Evolutionary conservation across 1,139 yeast genomes (phyloP).

Genomic region (Blastobotrys petasosporus): DNA sequence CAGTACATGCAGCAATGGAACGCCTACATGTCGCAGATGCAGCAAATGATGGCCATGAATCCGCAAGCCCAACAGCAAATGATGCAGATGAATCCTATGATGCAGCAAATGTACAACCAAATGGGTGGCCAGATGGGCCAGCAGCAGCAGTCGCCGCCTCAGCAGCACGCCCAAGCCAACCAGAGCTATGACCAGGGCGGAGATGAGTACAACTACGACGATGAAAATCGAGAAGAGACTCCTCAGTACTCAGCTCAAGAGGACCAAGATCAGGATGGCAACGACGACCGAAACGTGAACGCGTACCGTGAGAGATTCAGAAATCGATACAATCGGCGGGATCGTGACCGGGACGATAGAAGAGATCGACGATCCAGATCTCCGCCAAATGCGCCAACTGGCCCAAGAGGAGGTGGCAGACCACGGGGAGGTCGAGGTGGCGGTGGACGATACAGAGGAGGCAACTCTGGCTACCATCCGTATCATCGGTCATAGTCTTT

Average conservation of each 20-base stretch:
- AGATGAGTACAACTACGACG: slow-evolving; percentile 13
- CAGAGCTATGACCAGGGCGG: slow-evolving; percentile 9
- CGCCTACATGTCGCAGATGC: slow-evolving; percentile 47
- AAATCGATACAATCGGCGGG: slow-evolving; percentile 22
- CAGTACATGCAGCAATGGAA: slow-evolving; percentile 87
- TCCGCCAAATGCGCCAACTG: slow-evolving; percentile 29
- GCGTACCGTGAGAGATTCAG: slow-evolving; percentile 23
- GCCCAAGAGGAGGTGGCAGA: slow-evolving; percentile 30
- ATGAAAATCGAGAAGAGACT: slow-evolving; percentile 10
- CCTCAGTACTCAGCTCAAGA: slow-evolving; percentile 17
- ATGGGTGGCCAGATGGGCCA: slow-evolving; percentile 8
- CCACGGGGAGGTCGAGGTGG: slow-evolving; percentile 25
- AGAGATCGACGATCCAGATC: slow-evolving; percentile 26
- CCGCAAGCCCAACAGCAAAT: slow-evolving; percentile 19
- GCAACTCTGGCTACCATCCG: slow-evolving; percentile 19
- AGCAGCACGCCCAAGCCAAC: not conserved
- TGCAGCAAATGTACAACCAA: slow-evolving; percentile 20
- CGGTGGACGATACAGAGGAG: slow-evolving; percentile 17
- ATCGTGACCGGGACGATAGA: slow-evolving; percentile 22
- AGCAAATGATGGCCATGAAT: slow-evolving; percentile 31
- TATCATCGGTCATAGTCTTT: slow-evolving; percentile 13
- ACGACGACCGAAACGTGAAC: slow-evolving; percentile 22
- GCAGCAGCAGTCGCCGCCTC: slow-evolving; percentile 11
- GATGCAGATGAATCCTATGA: slow-evolving; percentile 17
- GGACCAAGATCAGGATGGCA: slow-evolving; percentile 14